Percentiles rank a stretch among this genome's conserved stretches.
Evolutionary conservation across 1,284 basidiomycete genomes (phyloP).

Genomic region (Trametes sp.): DNA sequence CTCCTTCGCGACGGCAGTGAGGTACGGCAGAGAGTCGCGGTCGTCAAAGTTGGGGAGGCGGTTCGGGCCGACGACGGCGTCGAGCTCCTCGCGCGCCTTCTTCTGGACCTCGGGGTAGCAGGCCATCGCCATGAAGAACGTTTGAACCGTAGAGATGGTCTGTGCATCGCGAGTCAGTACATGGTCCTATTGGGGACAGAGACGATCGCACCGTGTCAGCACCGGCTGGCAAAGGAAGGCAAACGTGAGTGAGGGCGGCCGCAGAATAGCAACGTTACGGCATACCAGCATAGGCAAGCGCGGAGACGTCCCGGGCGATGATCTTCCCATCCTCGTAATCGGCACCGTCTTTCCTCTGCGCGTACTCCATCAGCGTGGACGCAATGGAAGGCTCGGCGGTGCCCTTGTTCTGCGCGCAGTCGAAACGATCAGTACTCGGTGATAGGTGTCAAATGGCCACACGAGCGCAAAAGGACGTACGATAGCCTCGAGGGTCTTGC

Average conservation of each 20-base stretch:
- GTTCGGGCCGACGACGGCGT: conserved; percentile 33
- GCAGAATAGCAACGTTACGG: background rate
- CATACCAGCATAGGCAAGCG: conserved; percentile 25
- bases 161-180: background rate
- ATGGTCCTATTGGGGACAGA: too few relatives aligned
- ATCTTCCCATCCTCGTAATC: conserved; percentile 20
- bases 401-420: conserved; percentile 14
- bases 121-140: conserved; percentile 46
- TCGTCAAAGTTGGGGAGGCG: conserved; percentile 49
- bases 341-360: conserved; percentile 5
- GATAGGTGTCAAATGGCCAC: background rate
- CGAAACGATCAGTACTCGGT: background rate
- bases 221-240: conserved; percentile 14
- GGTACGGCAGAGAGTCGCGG: conserved; percentile 28
- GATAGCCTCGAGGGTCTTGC: conserved; percentile 22
- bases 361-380: conserved; percentile 17
- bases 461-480: background rate
- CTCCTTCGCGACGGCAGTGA: conserved; percentile 23
- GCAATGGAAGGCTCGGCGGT: conserved; percentile 23
- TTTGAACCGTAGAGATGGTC: conserved; percentile 30
- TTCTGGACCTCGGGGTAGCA: conserved; percentile 46
- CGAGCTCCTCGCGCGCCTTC: conserved; percentile 44
- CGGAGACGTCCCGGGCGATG: conserved; percentile 20
- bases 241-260: background rate
- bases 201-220: conserved; percentile 26